Conservation (phyloP, 495 filamentous ascomycete genomes). For the Xeromyces bisporus region DNA sequence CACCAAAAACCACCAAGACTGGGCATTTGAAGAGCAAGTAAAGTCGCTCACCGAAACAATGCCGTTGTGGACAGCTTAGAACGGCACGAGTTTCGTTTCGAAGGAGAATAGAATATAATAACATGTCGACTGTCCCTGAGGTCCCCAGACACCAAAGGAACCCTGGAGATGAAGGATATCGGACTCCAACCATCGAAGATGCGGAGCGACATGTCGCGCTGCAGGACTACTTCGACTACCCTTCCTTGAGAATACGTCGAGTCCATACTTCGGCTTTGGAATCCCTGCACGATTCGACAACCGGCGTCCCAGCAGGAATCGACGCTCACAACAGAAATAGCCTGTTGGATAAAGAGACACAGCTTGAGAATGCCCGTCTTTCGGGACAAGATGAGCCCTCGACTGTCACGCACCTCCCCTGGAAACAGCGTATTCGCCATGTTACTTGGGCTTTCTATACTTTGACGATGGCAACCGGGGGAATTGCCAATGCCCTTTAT, state of each 20-base stretch:
- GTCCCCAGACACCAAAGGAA: constrained; percentile 22
- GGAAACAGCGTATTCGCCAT: constrained; percentile 33
- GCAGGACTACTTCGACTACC: constrained; percentile 2
- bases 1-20: no score
- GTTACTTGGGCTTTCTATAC: constrained; percentile 58
- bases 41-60: no score
- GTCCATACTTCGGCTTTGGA: constrained; percentile 21
- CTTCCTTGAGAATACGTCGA: constrained; percentile 6
- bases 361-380: not conserved
- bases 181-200: constrained; percentile 35
- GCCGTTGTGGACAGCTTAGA: not conserved
- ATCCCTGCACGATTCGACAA: constrained; percentile 8
- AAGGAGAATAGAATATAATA: not conserved
- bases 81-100: not conserved
- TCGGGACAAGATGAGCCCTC: constrained; percentile 3
- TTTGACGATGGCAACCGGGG: constrained; percentile 69
- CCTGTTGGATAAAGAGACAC: no score
- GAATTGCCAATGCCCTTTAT: constrained; percentile 63
- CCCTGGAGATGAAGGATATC: constrained; percentile 31
- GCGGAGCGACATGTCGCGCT: constrained; percentile 10
- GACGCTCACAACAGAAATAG: not conserved
- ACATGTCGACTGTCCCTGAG: constrained; percentile 9
- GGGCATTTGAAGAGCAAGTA: no score
- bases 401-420: constrained; percentile 15
- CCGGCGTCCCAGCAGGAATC: constrained; percentile 9